Conservation (phyloP, 305 asterid species). For the Solanum hybrid region DNA sequence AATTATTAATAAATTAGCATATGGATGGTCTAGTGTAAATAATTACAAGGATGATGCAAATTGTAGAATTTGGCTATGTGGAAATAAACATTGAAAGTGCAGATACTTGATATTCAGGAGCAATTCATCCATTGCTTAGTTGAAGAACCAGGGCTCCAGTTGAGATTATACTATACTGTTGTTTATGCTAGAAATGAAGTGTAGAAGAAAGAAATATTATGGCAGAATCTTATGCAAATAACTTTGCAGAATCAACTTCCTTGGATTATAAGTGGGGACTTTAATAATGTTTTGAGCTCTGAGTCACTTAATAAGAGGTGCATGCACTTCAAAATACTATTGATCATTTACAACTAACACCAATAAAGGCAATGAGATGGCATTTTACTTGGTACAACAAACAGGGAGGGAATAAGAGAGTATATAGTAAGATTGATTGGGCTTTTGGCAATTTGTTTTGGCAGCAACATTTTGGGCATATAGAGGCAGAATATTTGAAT, state of each 20-base stretch:
- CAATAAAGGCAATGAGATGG: not conserved
- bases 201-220: not conserved
- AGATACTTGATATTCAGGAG: not conserved
- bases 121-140: not conserved
- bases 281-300: not conserved
- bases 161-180: not conserved
- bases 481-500: not conserved
- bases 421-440: not conserved
- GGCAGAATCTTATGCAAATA: not conserved
- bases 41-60: not conserved
- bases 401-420: too few species aligned
- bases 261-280: not conserved
- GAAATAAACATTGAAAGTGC: not conserved
- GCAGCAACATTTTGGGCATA: not conserved
- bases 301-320: too few species aligned
- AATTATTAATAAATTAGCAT: not conserved
- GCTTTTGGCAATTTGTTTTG: not conserved
- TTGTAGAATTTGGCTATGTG: not conserved
- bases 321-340: too few species aligned
- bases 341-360: not conserved
- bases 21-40: not conserved
- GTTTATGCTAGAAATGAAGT: not conserved
- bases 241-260: not conserved
- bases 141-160: not conserved
- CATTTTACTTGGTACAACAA: not conserved